Evolutionary conservation across 371 early-diverging fungal genomes (phyloP), one percentile per base, ranked within the genome.

Genomic region (Mucor circinelloides): DNA sequence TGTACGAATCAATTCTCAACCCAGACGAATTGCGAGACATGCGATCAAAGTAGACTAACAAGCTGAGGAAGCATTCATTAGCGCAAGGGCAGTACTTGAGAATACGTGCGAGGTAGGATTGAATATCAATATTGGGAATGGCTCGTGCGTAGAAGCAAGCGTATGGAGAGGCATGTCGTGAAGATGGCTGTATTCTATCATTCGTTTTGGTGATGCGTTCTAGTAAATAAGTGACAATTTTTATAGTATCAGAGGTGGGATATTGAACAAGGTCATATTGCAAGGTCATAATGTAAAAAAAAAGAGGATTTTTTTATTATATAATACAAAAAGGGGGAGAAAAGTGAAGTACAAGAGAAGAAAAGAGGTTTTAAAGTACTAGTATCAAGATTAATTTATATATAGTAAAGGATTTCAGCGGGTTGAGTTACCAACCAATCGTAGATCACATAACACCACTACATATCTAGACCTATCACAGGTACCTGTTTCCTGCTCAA

Each of bases 11-110:
- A 28, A 95, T 85, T 30, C 88, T 80, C 31, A 94, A 83, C 34
- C 73, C 83, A 63, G 72, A 62, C 68, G 76, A 60, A 68, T 79
- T 73, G 58, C 70, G 58, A 66, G 85, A 77, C 81, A 85, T 81
- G 56, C 91, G 85, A 66, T 93, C 90, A 73, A 94, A 82, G 72
- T 95, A 94, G n/a, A 93, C 87, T 25, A 94, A 73, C 27, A 92
- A 71, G 31, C 91, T 87, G 12, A 94, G 71, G 64, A 94, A 92
- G 69, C 89, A 88, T 75, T 90, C 91, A 71, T 82, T 90, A n/a
- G 83, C 77, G 69, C 90, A 92, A 10, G 93, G 93, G 21, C 91
- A 89, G 72, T 92, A 92, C 65, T 90, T 91, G 52, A 88, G 75
- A 25, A 92, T 92, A 28, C 93, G 85, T 27, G 71, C 42, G 2